Evolutionary conservation across 1,139 yeast species (phyloP).

Genomic region (Debaryomyces robertsiae): DNA sequence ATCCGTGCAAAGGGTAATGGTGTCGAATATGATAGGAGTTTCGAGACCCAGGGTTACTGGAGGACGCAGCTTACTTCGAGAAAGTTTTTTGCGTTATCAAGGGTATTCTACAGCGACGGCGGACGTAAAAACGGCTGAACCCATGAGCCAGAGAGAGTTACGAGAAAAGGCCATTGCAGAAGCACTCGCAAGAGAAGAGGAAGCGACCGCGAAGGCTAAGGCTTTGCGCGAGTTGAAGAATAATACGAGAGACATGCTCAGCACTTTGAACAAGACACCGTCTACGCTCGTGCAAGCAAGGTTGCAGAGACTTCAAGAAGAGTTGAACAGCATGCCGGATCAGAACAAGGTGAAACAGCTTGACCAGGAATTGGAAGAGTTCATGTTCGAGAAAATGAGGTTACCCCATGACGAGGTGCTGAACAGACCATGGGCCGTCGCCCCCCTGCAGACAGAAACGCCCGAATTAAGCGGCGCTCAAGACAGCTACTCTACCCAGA

Average conservation of each 20-base stretch:
- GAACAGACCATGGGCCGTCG: conserved; percentile 42
- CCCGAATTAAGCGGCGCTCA: conserved; percentile 10
- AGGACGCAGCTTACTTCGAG: conserved; percentile 4
- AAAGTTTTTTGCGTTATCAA: conserved; percentile 2
- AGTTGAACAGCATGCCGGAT: conserved; percentile 31
- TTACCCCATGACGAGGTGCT: conserved; percentile 34
- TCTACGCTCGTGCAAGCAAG: conserved; percentile 33
- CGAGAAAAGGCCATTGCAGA: conserved; percentile 48
- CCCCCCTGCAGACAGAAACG: conserved; percentile 4
- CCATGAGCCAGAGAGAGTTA: conserved; percentile 30
- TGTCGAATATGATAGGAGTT: conserved; percentile 6
- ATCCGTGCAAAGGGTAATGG: conserved; percentile 1
- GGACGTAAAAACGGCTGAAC: conserved; percentile 10
- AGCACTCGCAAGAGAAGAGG: conserved; percentile 50
- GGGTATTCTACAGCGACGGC: conserved; percentile 9
- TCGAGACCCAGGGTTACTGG: not conserved
- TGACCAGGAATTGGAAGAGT: conserved; percentile 47
- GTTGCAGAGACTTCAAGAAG: conserved; percentile 32
- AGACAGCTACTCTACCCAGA: conserved; percentile 18
- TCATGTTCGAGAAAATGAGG: conserved; percentile 36
- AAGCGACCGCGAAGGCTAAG: conserved; percentile 38
- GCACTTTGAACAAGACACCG: conserved; percentile 41
- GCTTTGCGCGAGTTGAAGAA: conserved; percentile 39
- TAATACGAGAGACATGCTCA: conserved; percentile 30
- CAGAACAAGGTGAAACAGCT: conserved; percentile 40